Evolutionary conservation across 1,139 yeast genomes (phyloP).

Genomic region (Yamadazyma spencermartinsiae): DNA sequence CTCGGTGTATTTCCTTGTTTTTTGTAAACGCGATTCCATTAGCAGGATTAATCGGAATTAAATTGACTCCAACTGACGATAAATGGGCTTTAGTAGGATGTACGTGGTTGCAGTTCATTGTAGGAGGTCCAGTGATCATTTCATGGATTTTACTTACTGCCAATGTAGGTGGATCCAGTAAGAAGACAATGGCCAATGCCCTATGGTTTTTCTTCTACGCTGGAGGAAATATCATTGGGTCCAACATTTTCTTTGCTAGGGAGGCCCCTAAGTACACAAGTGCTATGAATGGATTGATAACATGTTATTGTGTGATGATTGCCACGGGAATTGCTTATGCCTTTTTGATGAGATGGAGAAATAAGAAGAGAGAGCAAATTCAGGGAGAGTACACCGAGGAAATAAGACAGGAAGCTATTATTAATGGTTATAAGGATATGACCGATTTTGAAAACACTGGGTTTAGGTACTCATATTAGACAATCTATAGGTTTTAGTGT

Average conservation of each 20-base stretch:
- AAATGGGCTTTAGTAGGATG: slow-evolving; percentile 30
- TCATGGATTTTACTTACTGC: slow-evolving; percentile 29
- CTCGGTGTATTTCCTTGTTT: slow-evolving; percentile 20
- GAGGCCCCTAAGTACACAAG: slow-evolving; percentile 31
- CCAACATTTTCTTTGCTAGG: slow-evolving; percentile 28
- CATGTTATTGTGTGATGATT: slow-evolving; percentile 28
- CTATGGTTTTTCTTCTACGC: slow-evolving; percentile 31
- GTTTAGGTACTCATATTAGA: slow-evolving; percentile 30
- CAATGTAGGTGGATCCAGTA: slow-evolving; percentile 28
- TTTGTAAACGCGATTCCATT: slow-evolving; percentile 23
- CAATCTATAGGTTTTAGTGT: too few species aligned
- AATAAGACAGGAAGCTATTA: slow-evolving; percentile 25
- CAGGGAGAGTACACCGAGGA: slow-evolving; percentile 28
- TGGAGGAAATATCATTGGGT: slow-evolving; percentile 30
- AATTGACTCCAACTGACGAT: slow-evolving; percentile 18
- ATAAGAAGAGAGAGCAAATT: slow-evolving; percentile 21
- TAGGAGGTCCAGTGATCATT: slow-evolving; percentile 34
- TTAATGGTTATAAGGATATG: slow-evolving; percentile 34
- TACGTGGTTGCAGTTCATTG: slow-evolving; percentile 35
- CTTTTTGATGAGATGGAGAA: slow-evolving; percentile 22
- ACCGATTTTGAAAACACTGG: slow-evolving; percentile 35
- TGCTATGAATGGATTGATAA: slow-evolving; percentile 24
- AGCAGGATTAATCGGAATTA: slow-evolving; percentile 26
- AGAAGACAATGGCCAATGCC: slow-evolving; percentile 25
- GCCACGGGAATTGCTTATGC: slow-evolving; percentile 22